A percentile compares a stretch with the other conserved stretches of the same genome.
phyloP scores from a whole-genome alignment of 306 rosid species.

The Fagus crenata region DNA sequence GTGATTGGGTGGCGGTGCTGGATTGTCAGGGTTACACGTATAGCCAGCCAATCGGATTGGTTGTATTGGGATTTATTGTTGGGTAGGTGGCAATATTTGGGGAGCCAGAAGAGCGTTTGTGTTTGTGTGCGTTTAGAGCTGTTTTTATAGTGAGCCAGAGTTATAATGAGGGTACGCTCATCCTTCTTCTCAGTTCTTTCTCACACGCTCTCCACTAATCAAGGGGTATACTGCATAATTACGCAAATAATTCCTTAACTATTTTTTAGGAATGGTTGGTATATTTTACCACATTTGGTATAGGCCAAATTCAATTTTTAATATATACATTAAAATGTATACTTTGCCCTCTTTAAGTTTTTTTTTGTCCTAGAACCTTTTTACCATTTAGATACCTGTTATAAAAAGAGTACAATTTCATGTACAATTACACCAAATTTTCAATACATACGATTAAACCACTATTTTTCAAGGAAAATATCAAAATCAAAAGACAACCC shows the following conservation, averaged over 20 bases:
- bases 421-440: neutral
- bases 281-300: no score
- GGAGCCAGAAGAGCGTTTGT: neutral
- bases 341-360: no score
- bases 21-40: constrained; percentile 9
- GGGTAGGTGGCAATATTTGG: neutral
- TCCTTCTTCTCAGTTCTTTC: neutral
- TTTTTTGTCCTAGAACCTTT: no score
- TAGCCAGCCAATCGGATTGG: constrained; percentile 21
- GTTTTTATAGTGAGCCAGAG: no score
- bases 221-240: neutral
- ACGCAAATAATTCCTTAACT: neutral
- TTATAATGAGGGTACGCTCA: neutral
- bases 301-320: no score
- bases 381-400: no score
- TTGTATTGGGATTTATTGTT: neutral
- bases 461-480: neutral
- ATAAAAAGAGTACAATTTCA: neutral
- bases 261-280: no score
- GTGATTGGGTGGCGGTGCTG: neutral
- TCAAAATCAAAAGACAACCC: neutral
- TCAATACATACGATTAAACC: neutral
- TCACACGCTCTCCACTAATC: neutral
- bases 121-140: no score
- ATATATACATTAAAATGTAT: no score